These are phyloP conservation scores for Perkinsus olseni DNA, from an alignment of 169 alveolate species.

Conservation along the genomic window DNA sequence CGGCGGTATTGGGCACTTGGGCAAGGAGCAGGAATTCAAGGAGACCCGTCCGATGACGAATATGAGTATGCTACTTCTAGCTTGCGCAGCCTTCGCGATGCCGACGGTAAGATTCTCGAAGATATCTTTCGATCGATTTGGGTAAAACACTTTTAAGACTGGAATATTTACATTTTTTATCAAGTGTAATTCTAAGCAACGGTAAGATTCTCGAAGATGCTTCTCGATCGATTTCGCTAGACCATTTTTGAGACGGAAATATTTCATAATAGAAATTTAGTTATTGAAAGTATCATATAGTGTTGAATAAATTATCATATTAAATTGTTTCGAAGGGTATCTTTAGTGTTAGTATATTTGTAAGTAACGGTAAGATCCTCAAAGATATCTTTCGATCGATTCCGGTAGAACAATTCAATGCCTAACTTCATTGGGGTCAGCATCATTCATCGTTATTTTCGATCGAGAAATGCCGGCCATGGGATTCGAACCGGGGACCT, in stretches of 20 bases:
- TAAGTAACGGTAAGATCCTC: background rate
- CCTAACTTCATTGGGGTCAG: too few species aligned
- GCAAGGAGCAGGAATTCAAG: constrained; percentile 23
- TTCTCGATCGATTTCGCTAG: too few species aligned
- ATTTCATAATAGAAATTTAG: too few species aligned
- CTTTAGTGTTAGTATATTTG: background rate
- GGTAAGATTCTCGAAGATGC: too few species aligned
- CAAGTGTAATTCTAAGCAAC: too few species aligned
- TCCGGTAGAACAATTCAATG: too few species aligned
- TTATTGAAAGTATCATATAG: too few species aligned
- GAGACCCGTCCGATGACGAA: background rate
- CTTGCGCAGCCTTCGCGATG: background rate
- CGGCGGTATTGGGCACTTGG: constrained; percentile 53
- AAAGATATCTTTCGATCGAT: too few species aligned
- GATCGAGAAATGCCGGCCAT: background rate
- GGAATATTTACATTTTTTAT: too few species aligned
- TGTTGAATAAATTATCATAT: too few species aligned
- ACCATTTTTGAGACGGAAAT: too few species aligned
- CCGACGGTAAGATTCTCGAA: background rate
- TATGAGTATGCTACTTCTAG: background rate
- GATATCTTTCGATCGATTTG: background rate
- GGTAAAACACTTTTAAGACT: background rate
- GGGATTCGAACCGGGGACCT: background rate
- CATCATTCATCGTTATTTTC: too few species aligned
- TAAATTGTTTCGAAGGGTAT: background rate